Percentiles rank a stretch among this genome's conserved stretches.
These are phyloP conservation scores for Botrytis sinoallii DNA, from an alignment of 2,329 filamentous ascomycete genomes.

Conservation along the genomic window DNA sequence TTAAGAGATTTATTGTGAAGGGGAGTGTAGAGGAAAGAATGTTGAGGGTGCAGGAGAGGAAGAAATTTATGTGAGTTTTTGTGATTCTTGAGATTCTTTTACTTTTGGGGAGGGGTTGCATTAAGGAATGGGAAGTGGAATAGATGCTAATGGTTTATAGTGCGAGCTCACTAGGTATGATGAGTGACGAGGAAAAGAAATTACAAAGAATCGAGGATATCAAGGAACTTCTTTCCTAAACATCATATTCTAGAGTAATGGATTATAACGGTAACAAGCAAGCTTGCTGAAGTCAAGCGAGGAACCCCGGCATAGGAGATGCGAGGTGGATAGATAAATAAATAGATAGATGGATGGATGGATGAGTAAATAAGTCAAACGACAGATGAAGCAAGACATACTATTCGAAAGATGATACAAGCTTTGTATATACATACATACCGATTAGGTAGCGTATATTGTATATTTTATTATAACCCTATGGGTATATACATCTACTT, in stretches of 20 bases:
- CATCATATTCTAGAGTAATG: background rate
- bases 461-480: background rate
- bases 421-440: background rate
- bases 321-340: background rate
- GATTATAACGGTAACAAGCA: background rate
- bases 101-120: too few relatives aligned
- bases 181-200: constrained; percentile 90
- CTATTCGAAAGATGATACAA: background rate
- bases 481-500: background rate
- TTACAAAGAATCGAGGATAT: constrained; percentile 90
- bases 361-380: background rate
- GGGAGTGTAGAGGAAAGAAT: constrained; percentile 94
- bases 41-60: constrained; percentile 87
- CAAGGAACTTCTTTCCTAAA: constrained; percentile 66
- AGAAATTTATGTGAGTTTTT: constrained; percentile 83
- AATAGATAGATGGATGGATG: background rate
- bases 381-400: background rate
- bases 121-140: too few relatives aligned
- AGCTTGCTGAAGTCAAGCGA: background rate
- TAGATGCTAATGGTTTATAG: constrained; percentile 44
- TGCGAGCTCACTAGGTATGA: constrained; percentile 92
- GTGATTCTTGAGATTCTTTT: too few relatives aligned
- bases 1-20: constrained; percentile 84
- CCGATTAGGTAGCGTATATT: background rate
- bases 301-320: background rate